A percentile compares a stretch with the other conserved stretches of the same genome.
Evolutionary conservation across 768 basidiomycete species (phyloP).

Genomic region (Termitomyces sp.): DNA sequence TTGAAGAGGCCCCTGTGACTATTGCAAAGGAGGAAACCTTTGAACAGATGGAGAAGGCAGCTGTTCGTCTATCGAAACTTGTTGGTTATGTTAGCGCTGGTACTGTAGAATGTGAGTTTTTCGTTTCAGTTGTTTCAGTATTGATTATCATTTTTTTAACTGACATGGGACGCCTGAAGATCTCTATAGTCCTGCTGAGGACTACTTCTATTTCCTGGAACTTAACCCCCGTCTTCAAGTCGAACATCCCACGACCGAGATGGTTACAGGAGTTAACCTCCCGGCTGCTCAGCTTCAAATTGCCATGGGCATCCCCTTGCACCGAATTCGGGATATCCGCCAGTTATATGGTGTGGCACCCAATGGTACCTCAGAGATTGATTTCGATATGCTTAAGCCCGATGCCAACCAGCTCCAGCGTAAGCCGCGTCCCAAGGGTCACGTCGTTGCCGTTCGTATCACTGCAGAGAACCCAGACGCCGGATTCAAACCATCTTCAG

Average conservation of each 20-base stretch:
- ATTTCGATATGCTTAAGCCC: conserved; percentile 92
- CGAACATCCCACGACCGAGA: conserved; percentile 99
- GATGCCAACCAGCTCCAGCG: conserved; percentile 86
- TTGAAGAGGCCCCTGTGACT: conserved; percentile 98
- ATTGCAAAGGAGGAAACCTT: conserved; percentile 91
- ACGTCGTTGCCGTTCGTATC: conserved; percentile 98
- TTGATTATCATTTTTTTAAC: conserved; percentile 1
- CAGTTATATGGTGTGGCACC: conserved; percentile 93
- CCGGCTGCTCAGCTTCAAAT: conserved; percentile 96
- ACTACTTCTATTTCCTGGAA: conserved; percentile 96
- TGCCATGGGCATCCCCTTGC: conserved; percentile 96
- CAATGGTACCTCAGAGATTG: conserved; percentile 84
- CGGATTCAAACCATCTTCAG: conserved; percentile 98
- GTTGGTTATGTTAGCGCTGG: conserved; percentile 99
- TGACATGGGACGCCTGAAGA: conserved; percentile 38
- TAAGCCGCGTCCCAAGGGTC: conserved; percentile 94
- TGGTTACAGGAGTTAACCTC: conserved; percentile 98
- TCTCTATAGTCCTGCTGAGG: conserved; percentile 90
- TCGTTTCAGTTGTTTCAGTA: conserved; percentile 4
- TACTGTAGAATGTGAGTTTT: conserved; percentile 85
- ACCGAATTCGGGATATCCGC: conserved; percentile 93
- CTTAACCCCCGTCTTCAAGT: conserved; percentile 99
- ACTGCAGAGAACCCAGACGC: conserved; percentile 99
- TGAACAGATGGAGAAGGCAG: conserved; percentile 97
- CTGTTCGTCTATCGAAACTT: conserved; percentile 97